Percentiles rank a stretch among this genome's conserved stretches.
Evolutionary conservation across 192 early-diverging fungal species (phyloP).

Genomic region (Cetraspora pellucida): DNA sequence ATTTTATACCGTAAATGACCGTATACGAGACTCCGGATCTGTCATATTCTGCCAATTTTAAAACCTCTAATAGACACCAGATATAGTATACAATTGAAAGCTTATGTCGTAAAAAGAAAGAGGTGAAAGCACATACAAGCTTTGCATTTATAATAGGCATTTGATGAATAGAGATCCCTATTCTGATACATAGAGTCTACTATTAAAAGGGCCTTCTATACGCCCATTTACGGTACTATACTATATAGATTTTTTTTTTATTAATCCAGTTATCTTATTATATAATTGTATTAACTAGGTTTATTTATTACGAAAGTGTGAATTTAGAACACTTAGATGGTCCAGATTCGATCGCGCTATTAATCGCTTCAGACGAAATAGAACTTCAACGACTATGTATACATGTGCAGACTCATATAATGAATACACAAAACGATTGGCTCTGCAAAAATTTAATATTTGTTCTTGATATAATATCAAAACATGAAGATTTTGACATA

Average conservation of each 20-base stretch:
- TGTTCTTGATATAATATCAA: neutral
- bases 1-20: neutral
- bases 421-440: neutral
- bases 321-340: neutral
- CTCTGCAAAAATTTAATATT: neutral
- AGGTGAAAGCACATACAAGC: no score
- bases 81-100: neutral
- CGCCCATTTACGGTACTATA: neutral
- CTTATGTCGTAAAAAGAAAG: no score
- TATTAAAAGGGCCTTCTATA: no score
- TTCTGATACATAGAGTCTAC: no score
- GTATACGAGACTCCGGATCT: no score
- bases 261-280: neutral
- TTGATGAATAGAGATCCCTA: no score
- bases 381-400: neutral
- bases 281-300: neutral
- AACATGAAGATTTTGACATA: slow-evolving; percentile 11
- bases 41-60: no score
- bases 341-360: neutral
- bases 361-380: slow-evolving; percentile 31
- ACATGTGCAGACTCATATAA: slow-evolving; percentile 7
- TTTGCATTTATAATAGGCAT: no score
- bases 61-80: neutral
- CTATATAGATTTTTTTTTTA: neutral
- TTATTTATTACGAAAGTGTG: slow-evolving; percentile 1